Evolutionary conservation across 108 stramenopile genomes (phyloP).

Genomic region (Skeletonema marinoi): DNA sequence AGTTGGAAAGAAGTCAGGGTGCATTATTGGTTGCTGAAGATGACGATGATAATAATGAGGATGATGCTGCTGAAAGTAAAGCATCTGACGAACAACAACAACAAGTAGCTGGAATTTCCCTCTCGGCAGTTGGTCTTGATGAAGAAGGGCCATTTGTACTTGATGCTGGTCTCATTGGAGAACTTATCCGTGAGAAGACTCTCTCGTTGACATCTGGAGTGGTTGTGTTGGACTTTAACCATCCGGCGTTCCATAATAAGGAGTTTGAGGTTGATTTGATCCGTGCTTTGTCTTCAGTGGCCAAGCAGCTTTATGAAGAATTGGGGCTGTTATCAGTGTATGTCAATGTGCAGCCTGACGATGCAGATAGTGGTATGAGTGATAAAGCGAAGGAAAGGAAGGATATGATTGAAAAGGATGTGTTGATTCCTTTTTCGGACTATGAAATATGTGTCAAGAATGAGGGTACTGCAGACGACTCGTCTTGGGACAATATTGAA

Average conservation of each 20-base stretch:
- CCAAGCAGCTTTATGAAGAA: constrained; percentile 60
- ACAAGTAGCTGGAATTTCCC: constrained; percentile 37
- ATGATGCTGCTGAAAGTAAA: neutral
- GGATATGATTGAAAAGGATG: constrained; percentile 53
- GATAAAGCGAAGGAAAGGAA: constrained; percentile 42
- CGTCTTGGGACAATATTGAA: constrained; percentile 70
- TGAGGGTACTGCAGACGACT: constrained; percentile 51
- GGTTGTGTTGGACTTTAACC: constrained; percentile 71
- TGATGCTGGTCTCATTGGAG: constrained; percentile 27
- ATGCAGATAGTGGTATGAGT: constrained; percentile 18
- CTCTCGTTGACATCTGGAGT: constrained; percentile 48
- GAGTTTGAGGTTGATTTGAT: constrained; percentile 46
- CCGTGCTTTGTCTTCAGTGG: constrained; percentile 34
- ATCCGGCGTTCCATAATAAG: constrained; percentile 25
- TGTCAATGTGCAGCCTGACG: constrained; percentile 72
- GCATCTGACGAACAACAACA: neutral
- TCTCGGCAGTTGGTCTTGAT: constrained; percentile 38
- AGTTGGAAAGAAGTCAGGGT: constrained; percentile 41
- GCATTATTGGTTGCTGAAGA: constrained; percentile 31
- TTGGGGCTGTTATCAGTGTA: constrained; percentile 62
- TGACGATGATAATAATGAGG: constrained; percentile 1
- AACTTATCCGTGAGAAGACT: constrained; percentile 29
- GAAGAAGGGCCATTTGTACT: constrained; percentile 49
- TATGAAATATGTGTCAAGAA: constrained; percentile 85
- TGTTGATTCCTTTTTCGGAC: constrained; percentile 74